Evolutionary conservation across 495 filamentous ascomycete species (phyloP).

Genomic region (Podospora pseudopauciseta): DNA sequence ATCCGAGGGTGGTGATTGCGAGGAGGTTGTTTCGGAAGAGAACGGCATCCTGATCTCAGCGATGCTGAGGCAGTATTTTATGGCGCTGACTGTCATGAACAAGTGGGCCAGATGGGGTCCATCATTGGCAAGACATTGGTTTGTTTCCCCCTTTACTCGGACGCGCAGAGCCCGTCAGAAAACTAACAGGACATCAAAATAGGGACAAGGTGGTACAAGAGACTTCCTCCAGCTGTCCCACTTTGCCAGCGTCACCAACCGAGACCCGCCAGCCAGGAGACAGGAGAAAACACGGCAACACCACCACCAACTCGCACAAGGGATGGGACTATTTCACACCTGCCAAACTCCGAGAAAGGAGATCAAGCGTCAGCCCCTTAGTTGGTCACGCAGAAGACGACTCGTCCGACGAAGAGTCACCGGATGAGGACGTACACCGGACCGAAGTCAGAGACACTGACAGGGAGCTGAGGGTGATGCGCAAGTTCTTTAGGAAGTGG

Average conservation of each 20-base stretch:
- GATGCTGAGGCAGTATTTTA: constrained; percentile 84
- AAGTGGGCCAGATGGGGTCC: constrained; percentile 66
- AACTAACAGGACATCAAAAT: background rate
- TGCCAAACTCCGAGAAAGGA: constrained; percentile 41
- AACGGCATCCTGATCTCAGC: constrained; percentile 80
- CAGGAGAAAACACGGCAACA: background rate
- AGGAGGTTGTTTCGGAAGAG: constrained; percentile 78
- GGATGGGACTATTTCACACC: constrained; percentile 44
- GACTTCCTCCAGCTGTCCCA: constrained; percentile 13
- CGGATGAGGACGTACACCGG: constrained; percentile 27
- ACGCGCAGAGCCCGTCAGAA: background rate
- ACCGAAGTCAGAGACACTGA: constrained; percentile 34
- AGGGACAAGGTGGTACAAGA: constrained; percentile 1
- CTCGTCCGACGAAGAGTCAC: constrained; percentile 30
- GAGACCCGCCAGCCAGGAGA: background rate
- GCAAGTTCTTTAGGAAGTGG: constrained; percentile 69
- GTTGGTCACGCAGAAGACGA: constrained; percentile 37
- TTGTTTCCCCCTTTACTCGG: background rate
- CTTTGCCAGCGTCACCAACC: background rate
- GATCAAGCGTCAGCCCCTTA: constrained; percentile 25
- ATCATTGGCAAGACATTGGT: constrained; percentile 57
- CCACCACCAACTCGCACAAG: background rate
- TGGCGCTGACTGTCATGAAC: constrained; percentile 73
- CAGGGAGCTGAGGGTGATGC: constrained; percentile 46
- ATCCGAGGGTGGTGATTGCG: constrained; percentile 66